Base-by-base conservation (phyloP, 192 early-diverging fungal genomes). In the Gamsiella multidivaricata region DNA sequence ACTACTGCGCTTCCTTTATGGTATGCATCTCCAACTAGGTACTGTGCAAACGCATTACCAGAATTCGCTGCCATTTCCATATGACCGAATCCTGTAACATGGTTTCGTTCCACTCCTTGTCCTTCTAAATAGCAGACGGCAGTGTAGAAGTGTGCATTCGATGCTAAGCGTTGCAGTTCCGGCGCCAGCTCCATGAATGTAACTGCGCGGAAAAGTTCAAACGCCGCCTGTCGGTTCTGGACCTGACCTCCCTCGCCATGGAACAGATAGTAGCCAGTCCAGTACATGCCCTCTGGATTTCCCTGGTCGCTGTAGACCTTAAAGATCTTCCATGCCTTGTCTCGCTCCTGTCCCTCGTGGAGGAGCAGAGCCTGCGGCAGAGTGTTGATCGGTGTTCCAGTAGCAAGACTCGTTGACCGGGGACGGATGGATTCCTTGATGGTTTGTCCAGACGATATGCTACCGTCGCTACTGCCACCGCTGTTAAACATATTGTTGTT, bases 1-100 rank as follows among this genome's bases (percentile, higher is more conserved):
- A 76, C 65, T 14, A 68, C 73, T 1, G 65, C 57, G 33, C 73
- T 76, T 23, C 73, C 73, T 22, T 67, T 67, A 20, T 66, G 54
- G 32, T 76, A 76, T n/a, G 73, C 73, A 61, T 76, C 73, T 14
- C 73, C 73, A 0, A 76, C 73, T 28, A 76, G 29, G 37, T 54
- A 76, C 42, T 75, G 72, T 4, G 72, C 72, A 36, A 67, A 75
- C 32, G 72, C 56, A 51, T 75, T 75, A 4, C 72, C 72, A 3
- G 51, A 55, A 15, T 65, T 55, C 22, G 73, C 73, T n/a, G 73
- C 73, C 52, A 76, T 56, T 41, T 76, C 73, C 73, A 76, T 76
- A 41, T 76, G 73, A 15, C 58, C 73, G 33, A 76, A 76, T 25
- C 73, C 65, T 5, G 63, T 53, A 0, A 34, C 28, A 42, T 65